Base-by-base conservation (phyloP, 805 yeast genomes). In the Metschnikowia koreensis region DNA sequence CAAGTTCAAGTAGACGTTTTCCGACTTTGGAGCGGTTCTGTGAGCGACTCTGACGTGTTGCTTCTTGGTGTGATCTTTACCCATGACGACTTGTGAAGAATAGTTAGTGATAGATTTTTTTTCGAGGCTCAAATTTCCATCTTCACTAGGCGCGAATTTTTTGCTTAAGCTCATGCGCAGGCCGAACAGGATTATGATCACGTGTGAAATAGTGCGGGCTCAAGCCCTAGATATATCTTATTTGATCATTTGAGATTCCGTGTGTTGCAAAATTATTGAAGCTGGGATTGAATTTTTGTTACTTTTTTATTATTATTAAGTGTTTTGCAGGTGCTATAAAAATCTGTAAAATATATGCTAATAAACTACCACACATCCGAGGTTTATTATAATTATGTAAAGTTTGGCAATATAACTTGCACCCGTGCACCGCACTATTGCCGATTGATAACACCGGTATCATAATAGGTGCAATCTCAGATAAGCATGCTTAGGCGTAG, bases 21-120 rank as follows among this genome's bases (percentile, higher is more conserved):
- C 97, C 66, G 98, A 93, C 85, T 90, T 90, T 82, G 99, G 99
- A 80, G 97, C 97, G 76, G 87, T 81, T 83, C 99, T 91, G 90
- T 90, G 96, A 80, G 96, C 86, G 67, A 86, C 81, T 81, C 91
- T 89, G 75, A 82, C 84, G 87, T 94, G 99, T 82, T 90, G 97
- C 81, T 93, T 94, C 77, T 84, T 76, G 80, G 87, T 83, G 83
- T 89, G 96, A 83, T 94, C 98, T 81, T 86, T 89, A 86, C 97
- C 98, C 98, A 92, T 92, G 51, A 53, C 53, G 63, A 49, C 47
- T 51, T 45, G 44, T 58, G 60, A 58, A 51, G 59, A 58, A 48
- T 47, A 51, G 56, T 42, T 50, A 44, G 42, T 42, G 41, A n/a
- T 9, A 44, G 38, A 38, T 31, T 13, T 27, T 41, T 48, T 45